A percentile compares a stretch with the other conserved stretches of the same genome.
Evolutionary conservation across 139 green algal species (phyloP).

Genomic region (Tetraselmis chui): DNA sequence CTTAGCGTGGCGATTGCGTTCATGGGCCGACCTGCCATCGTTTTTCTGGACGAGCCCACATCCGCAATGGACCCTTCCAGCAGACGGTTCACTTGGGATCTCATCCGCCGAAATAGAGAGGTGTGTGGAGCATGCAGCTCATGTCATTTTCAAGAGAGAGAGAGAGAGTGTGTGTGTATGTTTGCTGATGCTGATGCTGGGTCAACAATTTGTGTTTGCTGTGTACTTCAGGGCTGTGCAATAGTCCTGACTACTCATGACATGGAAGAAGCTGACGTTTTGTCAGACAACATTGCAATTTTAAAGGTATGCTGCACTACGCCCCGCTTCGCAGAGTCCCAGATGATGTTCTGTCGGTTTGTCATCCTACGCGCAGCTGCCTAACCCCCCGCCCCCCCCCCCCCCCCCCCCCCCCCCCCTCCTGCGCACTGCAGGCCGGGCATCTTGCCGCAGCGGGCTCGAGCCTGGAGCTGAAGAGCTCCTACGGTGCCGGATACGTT

Average conservation of each 20-base stretch:
- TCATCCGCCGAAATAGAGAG: conserved; percentile 42
- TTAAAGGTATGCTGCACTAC: no score
- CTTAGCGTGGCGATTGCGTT: conserved; percentile 72
- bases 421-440: no score
- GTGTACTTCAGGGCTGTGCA: conserved; percentile 34
- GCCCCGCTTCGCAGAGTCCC: no score
- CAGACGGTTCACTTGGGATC: conserved; percentile 65
- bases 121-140: no score
- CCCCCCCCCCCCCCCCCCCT: no score
- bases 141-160: no score
- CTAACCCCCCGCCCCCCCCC: no score
- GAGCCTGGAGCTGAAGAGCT: conserved; percentile 61
- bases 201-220: no score
- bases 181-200: no score
- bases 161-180: no score
- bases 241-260: conserved; percentile 91
- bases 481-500: conserved; percentile 60
- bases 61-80: conserved; percentile 77
- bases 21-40: conserved; percentile 52
- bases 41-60: conserved; percentile 76
- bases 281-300: conserved; percentile 73
- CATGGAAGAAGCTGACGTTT: conserved; percentile 82
- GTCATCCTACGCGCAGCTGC: no score
- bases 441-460: conserved; percentile 57
- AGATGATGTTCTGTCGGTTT: no score